Conservation (phyloP, 495 filamentous ascomycete species). For the Penicillium maclennaniae region DNA sequence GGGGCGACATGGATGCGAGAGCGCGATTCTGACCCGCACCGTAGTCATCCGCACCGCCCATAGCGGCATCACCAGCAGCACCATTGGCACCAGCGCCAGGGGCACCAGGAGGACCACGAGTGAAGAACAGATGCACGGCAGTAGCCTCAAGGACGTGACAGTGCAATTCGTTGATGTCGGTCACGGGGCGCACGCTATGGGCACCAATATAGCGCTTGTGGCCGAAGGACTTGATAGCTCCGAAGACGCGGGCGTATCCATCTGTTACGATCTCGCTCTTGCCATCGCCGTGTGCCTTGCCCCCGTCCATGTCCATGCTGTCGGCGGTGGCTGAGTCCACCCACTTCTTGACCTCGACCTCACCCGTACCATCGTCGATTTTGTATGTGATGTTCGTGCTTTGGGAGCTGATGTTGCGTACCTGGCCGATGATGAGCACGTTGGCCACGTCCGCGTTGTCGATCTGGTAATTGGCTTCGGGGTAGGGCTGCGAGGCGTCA, state of each 20-base stretch:
- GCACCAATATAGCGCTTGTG: constrained; percentile 76
- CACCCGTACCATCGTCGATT: constrained; percentile 91
- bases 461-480: constrained; percentile 71
- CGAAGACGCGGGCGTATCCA: constrained; percentile 78
- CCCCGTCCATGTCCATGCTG: constrained; percentile 45
- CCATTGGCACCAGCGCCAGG: constrained; percentile 22
- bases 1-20: constrained; percentile 48
- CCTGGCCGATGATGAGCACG: constrained; percentile 83
- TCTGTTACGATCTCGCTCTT: constrained; percentile 57
- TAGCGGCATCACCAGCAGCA: constrained; percentile 35
- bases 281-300: constrained; percentile 25
- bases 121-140: constrained; percentile 79
- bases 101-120: constrained; percentile 61
- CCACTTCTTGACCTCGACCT: constrained; percentile 92
- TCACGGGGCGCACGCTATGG: constrained; percentile 73
- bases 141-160: constrained; percentile 87
- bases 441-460: constrained; percentile 61
- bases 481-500: constrained; percentile 70
- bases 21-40: constrained; percentile 20
- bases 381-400: constrained; percentile 88
- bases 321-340: constrained; percentile 58
- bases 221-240: constrained; percentile 70
- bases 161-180: constrained; percentile 85
- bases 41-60: constrained; percentile 40
- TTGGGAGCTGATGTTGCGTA: constrained; percentile 80